These are phyloP conservation scores for Trichoderma koningiopsis DNA, from an alignment of 2,329 filamentous ascomycete species.

Conservation along the genomic window DNA sequence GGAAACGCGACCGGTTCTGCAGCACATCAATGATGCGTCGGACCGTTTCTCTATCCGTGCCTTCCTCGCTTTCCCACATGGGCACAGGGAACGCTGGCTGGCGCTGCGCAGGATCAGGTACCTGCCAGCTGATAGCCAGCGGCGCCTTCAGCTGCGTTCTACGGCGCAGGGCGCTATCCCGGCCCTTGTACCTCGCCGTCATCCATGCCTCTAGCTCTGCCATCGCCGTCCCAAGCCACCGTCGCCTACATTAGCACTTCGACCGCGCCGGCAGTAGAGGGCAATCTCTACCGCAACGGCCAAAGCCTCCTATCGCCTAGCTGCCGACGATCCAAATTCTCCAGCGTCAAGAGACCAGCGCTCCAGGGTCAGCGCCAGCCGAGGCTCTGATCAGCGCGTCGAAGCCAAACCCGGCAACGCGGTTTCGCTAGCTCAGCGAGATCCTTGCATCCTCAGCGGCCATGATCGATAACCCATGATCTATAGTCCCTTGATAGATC, in stretches of 20 bases:
- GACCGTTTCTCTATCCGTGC: slow-evolving; percentile 15
- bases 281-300: slow-evolving; percentile 8
- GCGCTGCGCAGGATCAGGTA: background rate
- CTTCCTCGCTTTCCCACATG: slow-evolving; percentile 7
- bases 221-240: background rate
- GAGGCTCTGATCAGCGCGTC: background rate
- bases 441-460: slow-evolving; percentile 3
- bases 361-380: slow-evolving; percentile 1
- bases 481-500: background rate
- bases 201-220: background rate
- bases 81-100: background rate
- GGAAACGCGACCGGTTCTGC: background rate
- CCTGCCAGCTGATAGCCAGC: background rate
- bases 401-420: background rate
- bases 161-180: background rate
- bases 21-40: slow-evolving; percentile 5
- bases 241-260: background rate
- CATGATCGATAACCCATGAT: slow-evolving; percentile 18
- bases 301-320: background rate
- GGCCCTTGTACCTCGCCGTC: background rate
- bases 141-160: no score
- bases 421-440: background rate
- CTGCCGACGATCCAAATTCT: slow-evolving; percentile 17
- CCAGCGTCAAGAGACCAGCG: slow-evolving; percentile 3
- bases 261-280: background rate